These are phyloP conservation scores for Scedosporium dehoogii DNA, from an alignment of 2,329 filamentous ascomycete genomes.

Conservation along the genomic window DNA sequence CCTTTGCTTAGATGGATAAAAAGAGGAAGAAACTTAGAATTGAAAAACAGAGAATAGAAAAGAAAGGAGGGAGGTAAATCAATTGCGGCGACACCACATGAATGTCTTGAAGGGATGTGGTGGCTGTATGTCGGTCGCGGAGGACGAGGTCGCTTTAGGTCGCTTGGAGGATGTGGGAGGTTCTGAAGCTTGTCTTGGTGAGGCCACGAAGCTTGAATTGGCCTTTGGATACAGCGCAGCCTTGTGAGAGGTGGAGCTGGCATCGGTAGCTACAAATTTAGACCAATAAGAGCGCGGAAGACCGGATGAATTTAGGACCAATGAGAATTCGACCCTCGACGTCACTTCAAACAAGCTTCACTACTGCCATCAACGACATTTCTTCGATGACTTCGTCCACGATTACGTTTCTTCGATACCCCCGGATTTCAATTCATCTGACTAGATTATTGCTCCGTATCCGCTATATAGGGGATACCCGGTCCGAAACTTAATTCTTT, in stretches of 20 bases:
- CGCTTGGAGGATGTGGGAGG: background rate
- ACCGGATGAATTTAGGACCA: background rate
- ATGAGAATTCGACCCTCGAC: background rate
- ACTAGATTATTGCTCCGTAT: no score
- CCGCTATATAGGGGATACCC: no score
- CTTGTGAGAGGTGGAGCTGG: background rate
- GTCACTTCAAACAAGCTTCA: background rate
- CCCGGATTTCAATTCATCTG: no score
- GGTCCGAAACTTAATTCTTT: no score
- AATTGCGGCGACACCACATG: no score
- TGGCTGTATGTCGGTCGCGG: background rate
- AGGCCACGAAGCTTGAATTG: slow-evolving; percentile 6
- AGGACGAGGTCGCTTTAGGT: background rate
- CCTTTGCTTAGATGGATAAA: background rate
- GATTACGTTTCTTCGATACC: no score
- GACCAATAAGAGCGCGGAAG: background rate
- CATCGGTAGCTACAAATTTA: background rate
- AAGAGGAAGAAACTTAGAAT: background rate
- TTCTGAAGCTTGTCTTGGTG: background rate
- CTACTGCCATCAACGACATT: background rate
- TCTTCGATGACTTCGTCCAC: no score
- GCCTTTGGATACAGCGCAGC: background rate
- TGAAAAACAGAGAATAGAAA: background rate
- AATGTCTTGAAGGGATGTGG: background rate
- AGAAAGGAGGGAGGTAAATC: background rate